phyloP scores from a whole-genome alignment of 2,329 filamentous ascomycete species.

The Xylariaceae sp. region DNA sequence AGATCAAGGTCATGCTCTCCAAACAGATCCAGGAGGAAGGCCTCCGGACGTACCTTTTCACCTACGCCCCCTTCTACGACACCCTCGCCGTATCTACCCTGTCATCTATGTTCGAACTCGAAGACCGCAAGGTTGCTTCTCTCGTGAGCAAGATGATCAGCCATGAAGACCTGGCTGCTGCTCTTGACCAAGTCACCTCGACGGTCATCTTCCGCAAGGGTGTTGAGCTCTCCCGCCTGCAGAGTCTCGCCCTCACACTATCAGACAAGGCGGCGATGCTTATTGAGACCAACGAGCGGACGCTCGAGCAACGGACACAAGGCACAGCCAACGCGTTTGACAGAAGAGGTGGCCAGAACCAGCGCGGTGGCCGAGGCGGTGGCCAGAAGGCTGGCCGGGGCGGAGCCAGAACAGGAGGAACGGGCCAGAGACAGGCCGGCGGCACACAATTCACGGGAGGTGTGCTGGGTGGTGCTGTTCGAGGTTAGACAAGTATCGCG shows the following conservation, averaged over 20 bases:
- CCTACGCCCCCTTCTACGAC: constrained; percentile 98
- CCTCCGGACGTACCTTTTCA: constrained; percentile 96
- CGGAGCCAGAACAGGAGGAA: constrained; percentile 46
- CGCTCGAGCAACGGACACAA: constrained; percentile 92
- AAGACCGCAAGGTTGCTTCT: constrained; percentile 84
- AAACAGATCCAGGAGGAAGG: constrained; percentile 99
- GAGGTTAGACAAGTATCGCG: constrained; percentile 42
- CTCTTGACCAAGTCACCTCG: constrained; percentile 93
- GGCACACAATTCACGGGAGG: constrained; percentile 79
- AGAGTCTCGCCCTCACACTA: constrained; percentile 88
- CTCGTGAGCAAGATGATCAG: constrained; percentile 99
- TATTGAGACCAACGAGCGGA: constrained; percentile 96
- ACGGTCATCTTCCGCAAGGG: constrained; percentile 99
- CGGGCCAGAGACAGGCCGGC: constrained; percentile 61
- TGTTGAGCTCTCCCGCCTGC: constrained; percentile 91
- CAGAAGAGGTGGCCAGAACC: constrained; percentile 75
- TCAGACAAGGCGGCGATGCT: constrained; percentile 94
- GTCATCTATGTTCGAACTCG: constrained; percentile 90
- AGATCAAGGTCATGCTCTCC: constrained; percentile 95
- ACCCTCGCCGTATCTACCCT: constrained; percentile 83
- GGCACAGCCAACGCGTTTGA: constrained; percentile 94
- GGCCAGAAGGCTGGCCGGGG: constrained; percentile 48
- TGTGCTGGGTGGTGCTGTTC: constrained; percentile 64
- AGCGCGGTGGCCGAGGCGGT: constrained; percentile 52
- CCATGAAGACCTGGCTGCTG: constrained; percentile 94